Percentiles rank a stretch among this genome's conserved stretches.
These are phyloP conservation scores for Croton setiger DNA, from an alignment of 441 rosid genomes.

Conservation along the genomic window DNA sequence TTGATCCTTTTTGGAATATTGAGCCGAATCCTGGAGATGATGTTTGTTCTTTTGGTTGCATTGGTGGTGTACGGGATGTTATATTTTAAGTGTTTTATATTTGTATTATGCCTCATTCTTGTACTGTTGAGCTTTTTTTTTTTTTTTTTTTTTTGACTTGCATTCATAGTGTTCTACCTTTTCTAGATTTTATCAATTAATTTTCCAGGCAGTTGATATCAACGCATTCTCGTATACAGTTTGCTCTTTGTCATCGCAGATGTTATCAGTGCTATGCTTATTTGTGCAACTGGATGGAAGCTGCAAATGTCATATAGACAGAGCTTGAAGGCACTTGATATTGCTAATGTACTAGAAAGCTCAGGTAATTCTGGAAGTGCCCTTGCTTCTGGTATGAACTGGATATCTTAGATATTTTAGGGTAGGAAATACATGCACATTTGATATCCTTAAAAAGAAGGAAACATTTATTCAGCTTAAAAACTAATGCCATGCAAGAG, in stretches of 20 bases:
- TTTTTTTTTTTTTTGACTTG: no score
- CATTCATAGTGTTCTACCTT: not conserved
- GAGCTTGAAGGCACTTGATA: conserved; percentile 49
- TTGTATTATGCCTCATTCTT: not conserved
- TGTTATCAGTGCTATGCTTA: conserved; percentile 71
- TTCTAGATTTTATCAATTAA: not conserved
- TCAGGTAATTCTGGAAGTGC: conserved; percentile 39
- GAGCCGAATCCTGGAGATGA: not conserved
- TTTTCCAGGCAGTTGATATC: conserved; percentile 25
- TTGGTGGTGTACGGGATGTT: not conserved
- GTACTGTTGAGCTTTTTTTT: no score
- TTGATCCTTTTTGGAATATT: not conserved
- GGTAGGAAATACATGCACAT: not conserved
- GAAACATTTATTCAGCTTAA: not conserved
- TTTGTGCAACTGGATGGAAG: conserved; percentile 62
- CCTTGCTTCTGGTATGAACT: not conserved
- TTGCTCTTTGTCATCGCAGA: conserved; percentile 83
- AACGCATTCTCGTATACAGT: conserved; percentile 63
- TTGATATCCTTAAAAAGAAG: not conserved
- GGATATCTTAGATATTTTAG: not conserved
- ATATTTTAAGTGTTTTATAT: not conserved
- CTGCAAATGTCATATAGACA: conserved; percentile 53
- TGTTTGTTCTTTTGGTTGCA: not conserved
- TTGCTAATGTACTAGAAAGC: conserved; percentile 34
- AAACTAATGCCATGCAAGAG: not conserved